These are phyloP conservation scores for Trichophyton mentagrophytes DNA, from an alignment of 2,329 filamentous ascomycete species.

Conservation along the genomic window DNA sequence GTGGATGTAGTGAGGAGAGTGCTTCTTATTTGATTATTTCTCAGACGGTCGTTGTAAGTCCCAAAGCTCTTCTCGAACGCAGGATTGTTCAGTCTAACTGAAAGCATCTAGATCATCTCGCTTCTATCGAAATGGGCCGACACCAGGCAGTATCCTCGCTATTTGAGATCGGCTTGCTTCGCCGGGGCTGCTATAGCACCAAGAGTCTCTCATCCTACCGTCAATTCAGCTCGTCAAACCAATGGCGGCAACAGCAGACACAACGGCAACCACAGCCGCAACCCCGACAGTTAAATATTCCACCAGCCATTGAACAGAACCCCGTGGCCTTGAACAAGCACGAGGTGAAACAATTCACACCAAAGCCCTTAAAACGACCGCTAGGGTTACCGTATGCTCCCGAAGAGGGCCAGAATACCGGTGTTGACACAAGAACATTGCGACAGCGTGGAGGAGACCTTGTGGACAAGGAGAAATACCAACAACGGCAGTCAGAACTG, in stretches of 20 bases:
- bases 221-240: not conserved
- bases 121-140: not conserved
- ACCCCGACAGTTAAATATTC: not conserved
- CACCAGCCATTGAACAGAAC: slow-evolving; percentile 1
- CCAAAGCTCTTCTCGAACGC: not conserved
- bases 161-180: not conserved
- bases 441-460: slow-evolving; percentile 65
- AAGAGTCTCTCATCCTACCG: not conserved
- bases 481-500: slow-evolving; percentile 63
- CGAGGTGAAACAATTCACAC: slow-evolving; percentile 3
- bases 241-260: not conserved
- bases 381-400: slow-evolving; percentile 72
- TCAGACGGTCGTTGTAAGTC: not conserved
- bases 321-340: not conserved
- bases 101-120: not conserved
- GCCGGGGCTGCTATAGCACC: not conserved
- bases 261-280: not conserved
- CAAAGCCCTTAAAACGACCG: slow-evolving; percentile 47
- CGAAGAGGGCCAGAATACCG: slow-evolving; percentile 65
- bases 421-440: slow-evolving; percentile 55
- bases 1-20: not conserved
- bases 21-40: not conserved
- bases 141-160: not conserved
- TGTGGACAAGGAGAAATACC: slow-evolving; percentile 71
- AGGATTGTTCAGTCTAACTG: not conserved